Evolutionary conservation across 139 green algal genomes (phyloP).

Genomic region (Micromonas pusilla): DNA sequence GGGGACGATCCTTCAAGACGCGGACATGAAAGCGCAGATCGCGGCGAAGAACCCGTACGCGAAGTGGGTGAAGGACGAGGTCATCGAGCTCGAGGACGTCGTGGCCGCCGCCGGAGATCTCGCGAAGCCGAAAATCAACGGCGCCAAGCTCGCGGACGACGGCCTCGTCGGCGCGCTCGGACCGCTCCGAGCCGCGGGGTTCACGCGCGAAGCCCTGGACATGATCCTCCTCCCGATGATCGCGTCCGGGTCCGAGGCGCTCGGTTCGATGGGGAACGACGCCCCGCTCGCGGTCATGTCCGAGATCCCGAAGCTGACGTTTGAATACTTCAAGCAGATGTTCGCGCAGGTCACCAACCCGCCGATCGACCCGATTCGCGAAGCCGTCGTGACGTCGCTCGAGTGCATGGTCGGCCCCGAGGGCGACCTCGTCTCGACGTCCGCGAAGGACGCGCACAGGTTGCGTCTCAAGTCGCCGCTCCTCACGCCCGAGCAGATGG

Average conservation of each 20-base stretch:
- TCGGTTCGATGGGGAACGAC: conserved; percentile 96
- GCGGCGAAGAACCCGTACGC: conserved; percentile 64
- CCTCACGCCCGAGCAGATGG: conserved; percentile 71
- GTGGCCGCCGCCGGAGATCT: background rate
- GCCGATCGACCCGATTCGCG: conserved; percentile 90
- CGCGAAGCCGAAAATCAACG: conserved; percentile 13
- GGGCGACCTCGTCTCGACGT: conserved; percentile 60
- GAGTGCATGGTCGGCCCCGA: conserved; percentile 88
- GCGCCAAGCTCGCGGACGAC: background rate
- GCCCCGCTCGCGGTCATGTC: conserved; percentile 75
- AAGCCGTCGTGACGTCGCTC: conserved; percentile 85
- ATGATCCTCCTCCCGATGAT: conserved; percentile 86
- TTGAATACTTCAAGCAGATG: conserved; percentile 97
- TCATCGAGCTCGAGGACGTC: conserved; percentile 52
- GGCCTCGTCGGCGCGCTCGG: conserved; percentile 11
- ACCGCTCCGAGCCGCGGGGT: conserved; percentile 57
- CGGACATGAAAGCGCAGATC: conserved; percentile 50
- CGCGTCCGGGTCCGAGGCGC: conserved; percentile 58
- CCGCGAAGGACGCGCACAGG: conserved; percentile 54
- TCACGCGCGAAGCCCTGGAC: conserved; percentile 85
- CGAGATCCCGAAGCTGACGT: conserved; percentile 65
- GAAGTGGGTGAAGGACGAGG: conserved; percentile 70
- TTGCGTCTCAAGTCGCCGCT: conserved; percentile 75
- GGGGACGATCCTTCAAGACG: conserved; percentile 37
- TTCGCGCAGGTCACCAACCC: conserved; percentile 97